Evolutionary conservation across 2,329 filamentous ascomycete species (phyloP).

Genomic region (Bimuria novae-zelandiae): DNA sequence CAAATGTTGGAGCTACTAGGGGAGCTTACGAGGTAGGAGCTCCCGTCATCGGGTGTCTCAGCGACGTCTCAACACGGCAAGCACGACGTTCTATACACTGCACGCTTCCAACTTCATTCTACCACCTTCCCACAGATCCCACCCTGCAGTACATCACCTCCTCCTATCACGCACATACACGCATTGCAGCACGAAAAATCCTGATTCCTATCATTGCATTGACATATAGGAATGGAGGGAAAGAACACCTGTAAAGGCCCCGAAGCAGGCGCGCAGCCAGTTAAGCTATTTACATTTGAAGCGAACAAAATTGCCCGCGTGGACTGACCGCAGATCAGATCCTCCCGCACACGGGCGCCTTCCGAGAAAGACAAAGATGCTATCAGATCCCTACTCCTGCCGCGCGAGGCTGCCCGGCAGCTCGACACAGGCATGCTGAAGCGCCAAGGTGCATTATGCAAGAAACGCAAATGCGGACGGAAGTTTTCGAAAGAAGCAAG

Average conservation of each 20-base stretch:
- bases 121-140: too few species aligned
- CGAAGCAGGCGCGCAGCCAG: slow-evolving; percentile 10
- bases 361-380: slow-evolving; percentile 11
- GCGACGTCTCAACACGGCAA: too few species aligned
- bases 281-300: slow-evolving; percentile 23
- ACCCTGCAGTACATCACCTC: too few species aligned
- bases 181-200: too few species aligned
- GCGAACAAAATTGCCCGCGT: slow-evolving; percentile 7
- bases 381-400: slow-evolving; percentile 15
- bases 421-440: slow-evolving; percentile 16
- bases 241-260: slow-evolving; percentile 5
- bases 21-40: too few species aligned
- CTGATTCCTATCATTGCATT: too few species aligned
- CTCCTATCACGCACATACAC: too few species aligned
- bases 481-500: background rate
- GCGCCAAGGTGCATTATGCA: slow-evolving; percentile 15
- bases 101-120: too few species aligned
- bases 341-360: background rate
- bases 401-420: slow-evolving; percentile 19
- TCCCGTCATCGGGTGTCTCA: too few species aligned
- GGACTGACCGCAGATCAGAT: slow-evolving; percentile 11
- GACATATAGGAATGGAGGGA: background rate
- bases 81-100: too few species aligned
- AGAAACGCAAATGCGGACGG: slow-evolving; percentile 2
- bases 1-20: too few species aligned